Evolutionary conservation across 495 filamentous ascomycete genomes (phyloP), one percentile per base, ranked within the genome.

Genomic region (Penicillium waksmanii): DNA sequence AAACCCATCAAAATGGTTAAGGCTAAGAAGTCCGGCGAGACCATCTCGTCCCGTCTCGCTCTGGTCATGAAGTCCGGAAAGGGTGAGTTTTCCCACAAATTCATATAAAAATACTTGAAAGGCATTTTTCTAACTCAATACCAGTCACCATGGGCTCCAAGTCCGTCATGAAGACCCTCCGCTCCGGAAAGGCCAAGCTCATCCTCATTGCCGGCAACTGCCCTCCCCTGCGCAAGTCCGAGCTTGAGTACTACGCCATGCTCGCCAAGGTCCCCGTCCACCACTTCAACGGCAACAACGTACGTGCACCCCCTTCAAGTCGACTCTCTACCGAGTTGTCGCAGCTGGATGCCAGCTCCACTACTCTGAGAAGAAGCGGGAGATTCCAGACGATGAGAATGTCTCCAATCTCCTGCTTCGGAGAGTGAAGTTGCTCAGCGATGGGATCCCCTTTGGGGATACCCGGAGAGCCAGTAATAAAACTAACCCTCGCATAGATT

Each of bases 31-130:
- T 87, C 91, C 70, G 87, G 89, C 69, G 92, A 97, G 84, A 89
- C 82, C 83, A 92, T 96, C 83, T 90, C 91, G 80, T 88, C 88
- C 75, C 89, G 92, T 77, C 84, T 96, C 60, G 92, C 91, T 72
- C 87, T 98, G 77, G 95, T 97, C 61, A 96, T 98, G 91, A 98
- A 97, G 87, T 91, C 87, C 61, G 93, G 93, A 68, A 96, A 96
- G 82, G 63, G 68, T 70, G 55, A 60, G 66, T 63, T 60, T 40
- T 56, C 55, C 34, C 50, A 54, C 34, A 48, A 48, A 27, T 48
- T 21, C 8, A 23, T 0, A n/a, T 25, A 0, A 48, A 31, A 48
- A 27, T 25, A 48, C 1, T 46, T 46, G 12, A n/a, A 46, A 19
- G 13, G 17, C 9, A 23, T 17, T 17, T 48, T 51, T 27, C 57